Evolutionary conservation across 78 protist genomes (phyloP).

Genomic region (Speleostelium caveatum): DNA sequence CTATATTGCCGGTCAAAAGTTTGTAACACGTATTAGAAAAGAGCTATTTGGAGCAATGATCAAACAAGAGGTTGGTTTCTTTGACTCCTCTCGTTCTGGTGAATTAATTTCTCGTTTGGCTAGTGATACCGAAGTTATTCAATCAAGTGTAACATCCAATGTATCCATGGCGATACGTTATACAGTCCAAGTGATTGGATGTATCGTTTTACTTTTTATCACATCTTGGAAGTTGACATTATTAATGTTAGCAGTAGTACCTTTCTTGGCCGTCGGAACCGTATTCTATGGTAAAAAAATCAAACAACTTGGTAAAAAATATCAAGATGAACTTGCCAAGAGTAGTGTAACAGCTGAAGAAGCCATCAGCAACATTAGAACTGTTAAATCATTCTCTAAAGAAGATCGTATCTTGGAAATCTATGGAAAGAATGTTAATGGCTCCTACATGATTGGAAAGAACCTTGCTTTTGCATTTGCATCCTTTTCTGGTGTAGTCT

Average conservation of each 20-base stretch:
- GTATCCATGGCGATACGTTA: slow-evolving; percentile 79
- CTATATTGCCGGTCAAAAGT: slow-evolving; percentile 76
- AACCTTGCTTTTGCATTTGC: slow-evolving; percentile 37
- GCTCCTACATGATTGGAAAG: slow-evolving; percentile 66
- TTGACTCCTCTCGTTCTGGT: slow-evolving; percentile 92
- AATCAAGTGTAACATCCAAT: slow-evolving; percentile 73
- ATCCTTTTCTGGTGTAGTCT: slow-evolving; percentile 41
- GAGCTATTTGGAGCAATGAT: slow-evolving; percentile 77
- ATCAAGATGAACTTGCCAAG: slow-evolving; percentile 85
- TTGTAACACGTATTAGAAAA: slow-evolving; percentile 79
- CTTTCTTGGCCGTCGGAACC: slow-evolving; percentile 71
- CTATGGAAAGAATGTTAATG: slow-evolving; percentile 58
- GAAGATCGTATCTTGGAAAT: slow-evolving; percentile 55
- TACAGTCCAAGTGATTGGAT: slow-evolving; percentile 66
- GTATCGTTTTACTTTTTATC: slow-evolving; percentile 67
- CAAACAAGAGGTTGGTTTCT: slow-evolving; percentile 92
- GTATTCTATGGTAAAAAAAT: slow-evolving; percentile 78
- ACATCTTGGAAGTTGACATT: slow-evolving; percentile 84
- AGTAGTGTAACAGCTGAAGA: slow-evolving; percentile 40
- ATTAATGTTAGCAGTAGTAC: slow-evolving; percentile 86
- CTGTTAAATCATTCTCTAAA: slow-evolving; percentile 87
- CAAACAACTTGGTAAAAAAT: slow-evolving; percentile 57
- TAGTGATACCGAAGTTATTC: slow-evolving; percentile 85
- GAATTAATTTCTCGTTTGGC: slow-evolving; percentile 91
- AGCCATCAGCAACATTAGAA: slow-evolving; percentile 76